phyloP scores from a whole-genome alignment of 2,329 filamentous ascomycete species.

The Hypoxylon sp. region DNA sequence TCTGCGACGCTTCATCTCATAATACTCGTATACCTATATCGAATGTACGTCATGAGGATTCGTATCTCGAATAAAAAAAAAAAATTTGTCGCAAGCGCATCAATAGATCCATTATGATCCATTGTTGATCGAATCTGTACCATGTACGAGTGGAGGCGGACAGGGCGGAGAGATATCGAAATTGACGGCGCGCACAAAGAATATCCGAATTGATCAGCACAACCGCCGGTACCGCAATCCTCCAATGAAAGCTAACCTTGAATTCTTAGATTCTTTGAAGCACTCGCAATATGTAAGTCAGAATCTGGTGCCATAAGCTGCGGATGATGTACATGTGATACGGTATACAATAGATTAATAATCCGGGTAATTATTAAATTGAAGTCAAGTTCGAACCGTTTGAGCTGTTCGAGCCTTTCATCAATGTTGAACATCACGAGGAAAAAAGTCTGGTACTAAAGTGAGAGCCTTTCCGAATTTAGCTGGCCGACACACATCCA shows the following conservation, averaged over 20 bases:
- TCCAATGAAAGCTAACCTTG: conserved; percentile 17
- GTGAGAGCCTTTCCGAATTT: conserved; percentile 31
- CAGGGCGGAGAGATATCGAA: conserved; percentile 27
- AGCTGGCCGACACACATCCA: conserved; percentile 28
- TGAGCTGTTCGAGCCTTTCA: background rate
- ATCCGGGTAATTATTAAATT: conserved; percentile 15
- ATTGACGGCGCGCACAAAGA: conserved; percentile 14
- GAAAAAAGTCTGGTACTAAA: conserved; percentile 11
- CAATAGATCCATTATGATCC: conserved; percentile 16
- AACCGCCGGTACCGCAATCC: conserved; percentile 21
- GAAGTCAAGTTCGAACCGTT: conserved; percentile 24
- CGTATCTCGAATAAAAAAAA: conserved; percentile 2
- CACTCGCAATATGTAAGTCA: background rate
- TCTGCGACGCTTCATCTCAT: conserved; percentile 11
- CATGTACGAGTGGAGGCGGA: conserved; percentile 21
- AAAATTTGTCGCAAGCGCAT: conserved; percentile 4
- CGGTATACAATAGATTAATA: conserved; percentile 31
- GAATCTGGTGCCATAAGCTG: conserved; percentile 12
- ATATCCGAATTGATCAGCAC: conserved; percentile 31
- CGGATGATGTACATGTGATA: conserved; percentile 2
- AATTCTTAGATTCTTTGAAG: background rate
- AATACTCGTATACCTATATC: background rate
- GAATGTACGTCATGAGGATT: conserved; percentile 19
- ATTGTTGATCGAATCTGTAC: background rate
- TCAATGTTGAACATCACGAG: conserved; percentile 29